Conservation (phyloP, 352 stramenopile genomes). For the Globisporangium takayamanum region DNA sequence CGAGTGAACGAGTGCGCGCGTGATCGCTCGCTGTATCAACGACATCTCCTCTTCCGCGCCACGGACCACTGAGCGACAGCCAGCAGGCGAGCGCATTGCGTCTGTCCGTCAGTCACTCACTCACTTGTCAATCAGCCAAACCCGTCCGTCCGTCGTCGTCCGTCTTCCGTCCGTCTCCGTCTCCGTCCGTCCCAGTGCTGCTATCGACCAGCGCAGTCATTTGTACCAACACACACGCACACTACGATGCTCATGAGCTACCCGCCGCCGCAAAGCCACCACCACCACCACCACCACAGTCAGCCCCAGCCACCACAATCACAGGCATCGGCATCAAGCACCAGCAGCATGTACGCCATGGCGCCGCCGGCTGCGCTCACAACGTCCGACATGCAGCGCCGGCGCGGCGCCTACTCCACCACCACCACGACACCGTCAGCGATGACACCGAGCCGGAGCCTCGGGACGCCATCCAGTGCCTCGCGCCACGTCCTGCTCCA, state of each 20-base stretch:
- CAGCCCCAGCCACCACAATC: not conserved
- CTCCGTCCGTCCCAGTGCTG: no score
- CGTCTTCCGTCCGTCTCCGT: no score
- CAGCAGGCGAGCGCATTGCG: no score
- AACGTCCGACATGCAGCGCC: constrained; percentile 8
- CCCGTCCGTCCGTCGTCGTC: not conserved
- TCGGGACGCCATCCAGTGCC: not conserved
- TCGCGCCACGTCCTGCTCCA: not conserved
- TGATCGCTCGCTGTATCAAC: no score
- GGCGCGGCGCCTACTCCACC: not conserved
- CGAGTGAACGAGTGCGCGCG: not conserved
- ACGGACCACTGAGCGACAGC: no score
- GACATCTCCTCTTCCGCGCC: no score
- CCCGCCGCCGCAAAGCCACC: constrained; percentile 1
- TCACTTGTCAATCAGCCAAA: not conserved
- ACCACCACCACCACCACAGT: constrained; percentile 1
- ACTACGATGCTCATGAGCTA: constrained; percentile 10
- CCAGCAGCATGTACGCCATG: not conserved
- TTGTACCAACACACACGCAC: not conserved
- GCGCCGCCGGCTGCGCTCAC: constrained; percentile 2
- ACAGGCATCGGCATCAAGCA: not conserved
- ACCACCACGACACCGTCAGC: not conserved
- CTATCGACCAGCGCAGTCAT: not conserved
- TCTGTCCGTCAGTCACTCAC: not conserved
- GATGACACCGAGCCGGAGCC: not conserved